Evolutionary conservation across 495 filamentous ascomycete genomes (phyloP).

Genomic region (Aspergillus hancockii): DNA sequence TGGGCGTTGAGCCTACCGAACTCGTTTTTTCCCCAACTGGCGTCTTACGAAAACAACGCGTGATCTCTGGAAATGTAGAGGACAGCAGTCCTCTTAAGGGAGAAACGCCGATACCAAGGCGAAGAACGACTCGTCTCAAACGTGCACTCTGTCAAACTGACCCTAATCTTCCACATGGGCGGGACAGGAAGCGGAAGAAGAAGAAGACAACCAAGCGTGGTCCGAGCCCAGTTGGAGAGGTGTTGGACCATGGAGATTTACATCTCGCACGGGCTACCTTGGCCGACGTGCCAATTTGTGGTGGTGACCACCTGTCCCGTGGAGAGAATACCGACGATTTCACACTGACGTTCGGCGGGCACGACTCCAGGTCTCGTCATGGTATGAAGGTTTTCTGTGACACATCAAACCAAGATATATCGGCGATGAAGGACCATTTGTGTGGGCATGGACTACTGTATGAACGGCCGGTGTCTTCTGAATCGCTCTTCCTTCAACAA

Average conservation of each 20-base stretch:
- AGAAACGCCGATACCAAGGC: conserved; percentile 46
- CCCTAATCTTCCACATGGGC: conserved; percentile 32
- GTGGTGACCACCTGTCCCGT: conserved; percentile 11
- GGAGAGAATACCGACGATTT: conserved; percentile 34
- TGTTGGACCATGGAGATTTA: conserved; percentile 3
- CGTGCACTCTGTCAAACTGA: conserved; percentile 31
- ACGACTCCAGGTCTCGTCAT: conserved; percentile 21
- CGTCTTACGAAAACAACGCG: conserved; percentile 53
- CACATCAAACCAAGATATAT: conserved; percentile 13
- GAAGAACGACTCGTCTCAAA: conserved; percentile 30
- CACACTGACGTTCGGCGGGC: conserved; percentile 25
- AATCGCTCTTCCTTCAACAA: conserved; percentile 24
- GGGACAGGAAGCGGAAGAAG: conserved; percentile 28
- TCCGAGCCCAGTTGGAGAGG: conserved; percentile 1
- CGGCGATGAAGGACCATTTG: conserved; percentile 15
- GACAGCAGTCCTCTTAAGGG: conserved; percentile 52
- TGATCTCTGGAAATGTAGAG: conserved; percentile 58
- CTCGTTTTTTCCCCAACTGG: conserved; percentile 63
- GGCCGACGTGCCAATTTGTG: conserved; percentile 6
- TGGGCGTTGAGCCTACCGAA: conserved; percentile 68
- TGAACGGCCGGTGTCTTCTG: conserved; percentile 25
- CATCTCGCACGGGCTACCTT: conserved; percentile 9
- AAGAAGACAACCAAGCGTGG: conserved; percentile 14
- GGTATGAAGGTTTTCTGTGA: conserved; percentile 43
- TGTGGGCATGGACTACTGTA: conserved; percentile 7